Conservation (phyloP, 2,329 filamentous ascomycete species). For the Ophiostoma triangulosporum region DNA sequence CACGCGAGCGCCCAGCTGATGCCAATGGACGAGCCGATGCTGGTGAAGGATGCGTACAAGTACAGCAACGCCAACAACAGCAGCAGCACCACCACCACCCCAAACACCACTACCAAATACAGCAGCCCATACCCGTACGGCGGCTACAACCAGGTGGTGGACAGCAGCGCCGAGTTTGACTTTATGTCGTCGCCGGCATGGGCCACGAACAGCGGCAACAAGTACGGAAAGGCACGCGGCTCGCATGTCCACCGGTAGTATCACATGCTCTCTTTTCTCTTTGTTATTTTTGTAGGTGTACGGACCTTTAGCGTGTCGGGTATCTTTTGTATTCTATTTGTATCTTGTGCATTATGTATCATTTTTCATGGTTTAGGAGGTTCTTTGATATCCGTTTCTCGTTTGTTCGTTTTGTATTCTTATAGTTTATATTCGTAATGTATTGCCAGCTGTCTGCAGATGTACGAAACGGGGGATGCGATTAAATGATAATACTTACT, state of each 20-base stretch:
- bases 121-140: background rate
- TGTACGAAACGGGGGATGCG: too few species aligned
- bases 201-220: conserved; percentile 1
- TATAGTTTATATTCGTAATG: too few species aligned
- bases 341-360: too few species aligned
- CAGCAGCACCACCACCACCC: background rate
- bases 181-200: background rate
- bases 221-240: background rate
- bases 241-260: background rate
- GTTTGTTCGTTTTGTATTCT: too few species aligned
- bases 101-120: background rate
- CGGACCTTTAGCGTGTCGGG: too few species aligned
- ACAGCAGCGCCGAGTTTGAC: conserved; percentile 11
- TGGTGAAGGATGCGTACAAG: conserved; percentile 22
- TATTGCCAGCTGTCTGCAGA: too few species aligned
- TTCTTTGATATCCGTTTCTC: too few species aligned
- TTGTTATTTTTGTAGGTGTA: too few species aligned
- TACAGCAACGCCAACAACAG: background rate
- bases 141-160: conserved; percentile 8
- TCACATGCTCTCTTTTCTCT: background rate
- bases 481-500: too few species aligned
- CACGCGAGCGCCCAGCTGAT: conserved; percentile 24
- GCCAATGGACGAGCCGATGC: conserved; percentile 25
- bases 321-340: too few species aligned
- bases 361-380: too few species aligned